These are phyloP conservation scores for Boletus sp. DNA, from an alignment of 1,284 basidiomycete species.

Conservation along the genomic window DNA sequence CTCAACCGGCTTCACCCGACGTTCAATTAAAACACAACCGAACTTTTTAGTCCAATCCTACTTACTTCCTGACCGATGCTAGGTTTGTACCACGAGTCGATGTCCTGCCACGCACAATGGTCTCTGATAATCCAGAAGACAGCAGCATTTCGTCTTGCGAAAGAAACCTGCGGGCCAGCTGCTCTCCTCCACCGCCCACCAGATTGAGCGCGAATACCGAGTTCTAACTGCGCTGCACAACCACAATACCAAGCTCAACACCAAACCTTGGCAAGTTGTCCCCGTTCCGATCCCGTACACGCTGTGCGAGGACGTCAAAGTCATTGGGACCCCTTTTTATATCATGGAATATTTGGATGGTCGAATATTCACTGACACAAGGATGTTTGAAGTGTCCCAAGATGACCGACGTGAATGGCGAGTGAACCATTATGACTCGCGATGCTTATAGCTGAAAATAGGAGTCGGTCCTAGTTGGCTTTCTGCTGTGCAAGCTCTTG, in stretches of 20 bases:
- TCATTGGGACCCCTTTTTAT: constrained; percentile 91
- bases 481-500: constrained; percentile 28
- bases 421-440: neutral
- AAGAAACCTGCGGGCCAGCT: constrained; percentile 92
- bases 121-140: constrained; percentile 41
- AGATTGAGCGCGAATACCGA: constrained; percentile 88
- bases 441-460: neutral
- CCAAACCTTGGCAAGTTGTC: constrained; percentile 50
- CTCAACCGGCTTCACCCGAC: constrained; percentile 2
- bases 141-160: constrained; percentile 77
- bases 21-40: constrained; percentile 7
- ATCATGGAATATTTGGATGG: constrained; percentile 94
- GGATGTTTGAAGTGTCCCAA: constrained; percentile 66
- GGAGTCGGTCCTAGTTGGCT: constrained; percentile 16
- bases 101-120: neutral
- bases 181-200: constrained; percentile 86
- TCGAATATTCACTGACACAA: constrained; percentile 84
- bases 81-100: constrained; percentile 39
- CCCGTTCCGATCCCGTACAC: constrained; percentile 86
- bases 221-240: constrained; percentile 74
- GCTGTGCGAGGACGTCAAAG: constrained; percentile 71
- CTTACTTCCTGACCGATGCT: constrained; percentile 83
- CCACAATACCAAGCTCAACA: constrained; percentile 61
- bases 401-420: constrained; percentile 71
- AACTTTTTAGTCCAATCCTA: constrained; percentile 81